phyloP scores from a whole-genome alignment of 176 grass and related monocot species.

The Cenchrus fungigraminus region DNA sequence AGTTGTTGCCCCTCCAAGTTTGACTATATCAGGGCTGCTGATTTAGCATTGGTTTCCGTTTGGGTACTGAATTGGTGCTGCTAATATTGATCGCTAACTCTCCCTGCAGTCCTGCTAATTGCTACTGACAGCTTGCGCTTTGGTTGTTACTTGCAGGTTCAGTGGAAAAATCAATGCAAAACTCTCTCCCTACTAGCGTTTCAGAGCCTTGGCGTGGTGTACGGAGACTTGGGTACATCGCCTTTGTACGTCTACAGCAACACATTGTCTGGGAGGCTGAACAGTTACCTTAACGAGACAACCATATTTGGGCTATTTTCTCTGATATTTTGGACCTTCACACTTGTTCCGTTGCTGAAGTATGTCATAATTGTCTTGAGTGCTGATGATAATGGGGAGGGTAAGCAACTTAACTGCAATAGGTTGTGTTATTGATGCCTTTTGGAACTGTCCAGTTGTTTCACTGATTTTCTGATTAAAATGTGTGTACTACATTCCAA shows the following conservation, averaged over 20 bases:
- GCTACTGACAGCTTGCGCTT: neutral
- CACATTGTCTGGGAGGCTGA: conserved; percentile 50
- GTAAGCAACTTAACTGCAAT: conserved; percentile 35
- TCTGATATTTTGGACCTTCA: conserved; percentile 71
- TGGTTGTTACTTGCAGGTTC: conserved; percentile 41
- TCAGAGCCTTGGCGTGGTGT: conserved; percentile 78
- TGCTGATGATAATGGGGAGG: conserved; percentile 71
- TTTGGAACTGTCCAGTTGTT: neutral
- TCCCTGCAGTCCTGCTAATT: neutral
- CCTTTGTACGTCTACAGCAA: conserved; percentile 67
- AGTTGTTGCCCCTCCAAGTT: neutral
- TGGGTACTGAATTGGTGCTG: neutral
- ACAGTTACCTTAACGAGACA: conserved; percentile 41
- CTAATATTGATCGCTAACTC: neutral
- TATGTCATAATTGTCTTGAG: conserved; percentile 65
- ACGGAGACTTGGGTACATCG: conserved; percentile 70
- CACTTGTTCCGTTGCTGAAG: conserved; percentile 63
- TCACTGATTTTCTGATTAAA: neutral
- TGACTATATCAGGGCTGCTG: neutral
- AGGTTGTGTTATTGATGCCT: neutral
- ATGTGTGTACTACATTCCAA: neutral
- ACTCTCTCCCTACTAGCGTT: conserved; percentile 60
- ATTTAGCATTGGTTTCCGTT: neutral
- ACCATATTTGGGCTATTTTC: conserved; percentile 71
- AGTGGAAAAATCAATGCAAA: conserved; percentile 51